phyloP scores from a whole-genome alignment of 805 yeast species.

The Lipomyces chichibuensis region DNA sequence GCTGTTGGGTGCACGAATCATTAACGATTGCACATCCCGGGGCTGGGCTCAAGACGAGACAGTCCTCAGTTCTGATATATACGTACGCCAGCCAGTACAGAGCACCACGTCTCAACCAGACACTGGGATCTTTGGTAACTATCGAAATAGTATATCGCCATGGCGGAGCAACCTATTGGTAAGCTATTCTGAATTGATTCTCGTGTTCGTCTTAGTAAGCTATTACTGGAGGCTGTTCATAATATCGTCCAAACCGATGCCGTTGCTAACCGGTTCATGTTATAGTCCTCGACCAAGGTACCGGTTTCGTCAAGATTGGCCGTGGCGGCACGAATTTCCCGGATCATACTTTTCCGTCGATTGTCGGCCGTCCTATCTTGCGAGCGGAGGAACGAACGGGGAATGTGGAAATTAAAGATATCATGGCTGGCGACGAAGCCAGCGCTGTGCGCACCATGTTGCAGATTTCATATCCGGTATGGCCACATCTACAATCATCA shows the following conservation, averaged over 20 bases:
- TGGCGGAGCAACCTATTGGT: conserved; percentile 45
- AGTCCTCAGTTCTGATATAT: background rate
- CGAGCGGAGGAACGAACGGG: conserved; percentile 93
- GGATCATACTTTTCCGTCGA: conserved; percentile 93
- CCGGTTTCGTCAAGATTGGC: conserved; percentile 77
- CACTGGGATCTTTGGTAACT: background rate
- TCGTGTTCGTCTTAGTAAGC: background rate
- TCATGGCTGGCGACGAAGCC: conserved; percentile 98
- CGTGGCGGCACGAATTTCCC: conserved; percentile 97
- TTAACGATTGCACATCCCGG: background rate
- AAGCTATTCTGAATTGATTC: conserved; percentile 19
- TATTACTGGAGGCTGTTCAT: background rate
- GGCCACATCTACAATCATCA: conserved; percentile 2
- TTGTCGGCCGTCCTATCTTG: conserved; percentile 95
- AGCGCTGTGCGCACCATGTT: conserved; percentile 84
- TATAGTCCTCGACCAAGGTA: conserved; percentile 94
- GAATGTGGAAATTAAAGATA: conserved; percentile 80
- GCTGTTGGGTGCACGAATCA: background rate
- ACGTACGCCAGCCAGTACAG: background rate
- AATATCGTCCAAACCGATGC: too few species aligned
- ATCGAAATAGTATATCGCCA: conserved; percentile 14
- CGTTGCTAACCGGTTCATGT: conserved; percentile 16
- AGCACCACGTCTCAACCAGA: background rate
- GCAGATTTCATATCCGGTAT: conserved; percentile 83
- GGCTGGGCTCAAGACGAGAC: background rate